Percentiles rank a stretch among this genome's conserved stretches.
Evolutionary conservation across 768 basidiomycete species (phyloP).

Genomic region (Russula virescens): DNA sequence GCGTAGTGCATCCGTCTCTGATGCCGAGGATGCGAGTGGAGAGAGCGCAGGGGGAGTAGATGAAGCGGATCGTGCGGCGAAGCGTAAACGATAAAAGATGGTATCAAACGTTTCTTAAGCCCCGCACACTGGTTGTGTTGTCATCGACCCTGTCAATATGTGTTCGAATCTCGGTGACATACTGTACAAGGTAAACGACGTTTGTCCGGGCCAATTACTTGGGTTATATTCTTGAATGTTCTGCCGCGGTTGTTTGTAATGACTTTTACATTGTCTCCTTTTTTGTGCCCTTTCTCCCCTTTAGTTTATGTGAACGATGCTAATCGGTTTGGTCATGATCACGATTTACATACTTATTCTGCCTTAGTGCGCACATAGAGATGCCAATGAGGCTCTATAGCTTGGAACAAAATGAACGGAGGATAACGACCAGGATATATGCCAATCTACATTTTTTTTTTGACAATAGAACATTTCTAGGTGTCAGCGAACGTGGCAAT

Average conservation of each 20-base stretch:
- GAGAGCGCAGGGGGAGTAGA: conserved; percentile 8
- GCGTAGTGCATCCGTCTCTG: conserved; percentile 19
- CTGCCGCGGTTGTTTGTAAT: conserved; percentile 4
- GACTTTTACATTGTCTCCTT: neutral
- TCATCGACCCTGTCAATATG: conserved; percentile 1
- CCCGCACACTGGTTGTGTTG: neutral
- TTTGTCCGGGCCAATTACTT: neutral
- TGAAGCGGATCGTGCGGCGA: conserved; percentile 16
- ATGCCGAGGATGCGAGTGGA: conserved; percentile 19
- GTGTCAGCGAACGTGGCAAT: too few species aligned
- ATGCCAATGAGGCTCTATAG: neutral
- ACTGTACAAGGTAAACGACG: conserved; percentile 7
- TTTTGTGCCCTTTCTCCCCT: neutral
- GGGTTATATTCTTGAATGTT: conserved; percentile 8
- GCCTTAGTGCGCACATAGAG: too few species aligned
- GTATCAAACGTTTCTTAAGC: neutral
- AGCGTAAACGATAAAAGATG: conserved; percentile 17
- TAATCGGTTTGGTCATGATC: conserved; percentile 7
- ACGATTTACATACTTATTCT: neutral
- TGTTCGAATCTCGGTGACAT: conserved; percentile 1
- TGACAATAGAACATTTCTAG: too few species aligned
- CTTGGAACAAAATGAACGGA: neutral
- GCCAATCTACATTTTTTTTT: neutral
- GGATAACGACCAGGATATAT: neutral
- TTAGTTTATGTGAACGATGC: conserved; percentile 14